These are phyloP conservation scores for Gonapodya sp. DNA, from an alignment of 192 early-diverging fungal species.

Conservation along the genomic window DNA sequence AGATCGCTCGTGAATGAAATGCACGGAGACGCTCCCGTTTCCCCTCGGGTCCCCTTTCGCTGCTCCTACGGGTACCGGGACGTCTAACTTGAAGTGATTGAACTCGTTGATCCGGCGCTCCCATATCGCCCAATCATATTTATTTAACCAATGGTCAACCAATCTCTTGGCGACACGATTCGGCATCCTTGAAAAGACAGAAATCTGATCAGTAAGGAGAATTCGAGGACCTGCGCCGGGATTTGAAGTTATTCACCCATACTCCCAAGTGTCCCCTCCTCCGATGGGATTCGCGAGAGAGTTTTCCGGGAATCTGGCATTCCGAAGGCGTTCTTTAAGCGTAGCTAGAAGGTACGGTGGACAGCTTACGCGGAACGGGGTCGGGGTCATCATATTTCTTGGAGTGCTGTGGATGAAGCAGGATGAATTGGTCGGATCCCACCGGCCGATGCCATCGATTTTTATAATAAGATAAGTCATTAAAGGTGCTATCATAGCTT, in stretches of 20 bases:
- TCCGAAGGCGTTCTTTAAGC: neutral
- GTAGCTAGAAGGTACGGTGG: constrained; percentile 1
- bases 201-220: neutral
- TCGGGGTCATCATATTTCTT: neutral
- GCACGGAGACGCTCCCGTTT: constrained; percentile 7
- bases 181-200: neutral
- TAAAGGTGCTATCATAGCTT: neutral
- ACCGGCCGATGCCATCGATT: neutral
- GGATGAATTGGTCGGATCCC: neutral
- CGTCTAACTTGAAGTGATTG: neutral
- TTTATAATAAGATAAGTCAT: neutral
- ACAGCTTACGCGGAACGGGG: neutral
- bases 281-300: neutral
- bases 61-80: constrained; percentile 4
- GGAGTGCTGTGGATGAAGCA: neutral
- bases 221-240: neutral
- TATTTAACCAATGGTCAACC: constrained; percentile 3
- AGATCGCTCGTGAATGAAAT: constrained; percentile 18
- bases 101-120: neutral
- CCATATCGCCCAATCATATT: constrained; percentile 6
- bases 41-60: neutral
- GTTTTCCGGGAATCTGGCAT: neutral
- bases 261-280: constrained; percentile 5
- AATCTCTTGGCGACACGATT: neutral
- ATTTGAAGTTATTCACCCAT: neutral